Percentiles rank a stretch among this genome's conserved stretches.
Evolutionary conservation across 306 rosid species (phyloP).

Genomic region (Quillaja saponaria): DNA sequence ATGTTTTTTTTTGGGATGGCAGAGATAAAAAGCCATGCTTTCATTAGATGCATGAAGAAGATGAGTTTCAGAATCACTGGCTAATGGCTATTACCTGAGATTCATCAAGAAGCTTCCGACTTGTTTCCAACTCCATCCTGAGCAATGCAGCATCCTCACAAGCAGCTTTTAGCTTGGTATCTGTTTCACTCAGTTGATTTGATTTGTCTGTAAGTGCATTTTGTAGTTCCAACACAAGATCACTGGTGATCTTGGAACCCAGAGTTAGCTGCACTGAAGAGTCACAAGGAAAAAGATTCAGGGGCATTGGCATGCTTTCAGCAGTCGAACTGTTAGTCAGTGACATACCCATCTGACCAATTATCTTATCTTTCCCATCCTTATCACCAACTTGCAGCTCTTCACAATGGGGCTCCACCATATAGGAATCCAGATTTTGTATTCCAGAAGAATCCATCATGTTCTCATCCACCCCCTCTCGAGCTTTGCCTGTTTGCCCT

Average conservation of each 20-base stretch:
- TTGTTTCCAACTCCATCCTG: conserved; percentile 75
- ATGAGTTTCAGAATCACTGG: too few species aligned
- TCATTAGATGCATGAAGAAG: background rate
- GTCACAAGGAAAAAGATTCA: conserved; percentile 56
- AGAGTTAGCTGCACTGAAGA: conserved; percentile 47
- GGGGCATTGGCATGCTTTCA: conserved; percentile 79
- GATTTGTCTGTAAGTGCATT: conserved; percentile 65
- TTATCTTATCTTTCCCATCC: conserved; percentile 65
- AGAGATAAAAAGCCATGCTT: too few species aligned
- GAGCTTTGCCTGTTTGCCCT: conserved; percentile 54
- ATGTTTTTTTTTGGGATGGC: too few species aligned
- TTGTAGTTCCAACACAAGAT: conserved; percentile 65
- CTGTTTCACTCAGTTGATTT: conserved; percentile 62
- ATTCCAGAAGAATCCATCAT: conserved; percentile 89
- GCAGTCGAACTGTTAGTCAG: conserved; percentile 94
- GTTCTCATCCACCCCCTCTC: conserved; percentile 82
- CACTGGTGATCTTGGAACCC: conserved; percentile 54
- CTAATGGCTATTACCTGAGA: conserved; percentile 71
- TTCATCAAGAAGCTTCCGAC: conserved; percentile 82
- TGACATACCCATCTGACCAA: conserved; percentile 71
- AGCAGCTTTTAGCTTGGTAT: conserved; percentile 60
- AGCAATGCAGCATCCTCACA: conserved; percentile 70
- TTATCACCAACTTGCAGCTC: conserved; percentile 54
- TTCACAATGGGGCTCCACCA: conserved; percentile 80
- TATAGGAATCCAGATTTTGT: conserved; percentile 81